These are phyloP conservation scores for Tinospora cordifolia DNA, from an alignment of 164 flowering plant genomes.

Conservation along the genomic window DNA sequence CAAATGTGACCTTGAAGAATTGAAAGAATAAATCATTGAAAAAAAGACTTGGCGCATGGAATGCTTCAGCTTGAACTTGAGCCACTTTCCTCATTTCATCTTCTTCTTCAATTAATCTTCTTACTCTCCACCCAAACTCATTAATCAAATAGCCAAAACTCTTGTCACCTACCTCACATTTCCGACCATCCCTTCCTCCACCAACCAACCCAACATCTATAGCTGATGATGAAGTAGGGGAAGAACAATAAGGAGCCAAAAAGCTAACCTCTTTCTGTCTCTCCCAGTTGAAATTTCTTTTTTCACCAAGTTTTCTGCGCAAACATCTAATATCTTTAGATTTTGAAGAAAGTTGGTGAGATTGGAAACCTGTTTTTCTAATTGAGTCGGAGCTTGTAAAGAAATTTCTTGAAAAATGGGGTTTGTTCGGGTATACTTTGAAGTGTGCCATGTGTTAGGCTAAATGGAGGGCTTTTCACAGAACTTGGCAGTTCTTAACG, in stretches of 20 bases:
- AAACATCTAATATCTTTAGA: neutral
- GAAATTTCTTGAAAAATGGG: neutral
- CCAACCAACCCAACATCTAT: slow-evolving; percentile 7
- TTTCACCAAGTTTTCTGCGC: neutral
- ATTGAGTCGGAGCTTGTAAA: neutral
- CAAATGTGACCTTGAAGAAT: slow-evolving; percentile 71
- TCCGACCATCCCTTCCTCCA: slow-evolving; percentile 8
- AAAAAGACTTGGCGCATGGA: slow-evolving; percentile 51
- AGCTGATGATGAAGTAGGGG: slow-evolving; percentile 9
- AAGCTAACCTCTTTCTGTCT: neutral
- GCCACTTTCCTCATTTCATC: slow-evolving; percentile 62
- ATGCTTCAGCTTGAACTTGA: slow-evolving; percentile 75
- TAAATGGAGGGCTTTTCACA: too few species aligned
- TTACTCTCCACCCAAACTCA: slow-evolving; percentile 69
- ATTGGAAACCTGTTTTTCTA: slow-evolving; percentile 6
- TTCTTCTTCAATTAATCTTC: slow-evolving; percentile 47
- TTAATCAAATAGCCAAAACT: slow-evolving; percentile 33
- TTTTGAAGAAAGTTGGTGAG: neutral
- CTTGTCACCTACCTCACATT: slow-evolving; percentile 8
- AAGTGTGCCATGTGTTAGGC: slow-evolving; percentile 13
- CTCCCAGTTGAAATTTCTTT: slow-evolving; percentile 7
- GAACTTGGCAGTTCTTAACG: neutral
- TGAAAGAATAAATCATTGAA: slow-evolving; percentile 65
- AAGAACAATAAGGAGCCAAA: slow-evolving; percentile 11
- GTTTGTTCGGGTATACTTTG: slow-evolving; percentile 10